Evolutionary conservation across 192 early-diverging fungal genomes (phyloP).

Genomic region (Geranomyces michiganensis): DNA sequence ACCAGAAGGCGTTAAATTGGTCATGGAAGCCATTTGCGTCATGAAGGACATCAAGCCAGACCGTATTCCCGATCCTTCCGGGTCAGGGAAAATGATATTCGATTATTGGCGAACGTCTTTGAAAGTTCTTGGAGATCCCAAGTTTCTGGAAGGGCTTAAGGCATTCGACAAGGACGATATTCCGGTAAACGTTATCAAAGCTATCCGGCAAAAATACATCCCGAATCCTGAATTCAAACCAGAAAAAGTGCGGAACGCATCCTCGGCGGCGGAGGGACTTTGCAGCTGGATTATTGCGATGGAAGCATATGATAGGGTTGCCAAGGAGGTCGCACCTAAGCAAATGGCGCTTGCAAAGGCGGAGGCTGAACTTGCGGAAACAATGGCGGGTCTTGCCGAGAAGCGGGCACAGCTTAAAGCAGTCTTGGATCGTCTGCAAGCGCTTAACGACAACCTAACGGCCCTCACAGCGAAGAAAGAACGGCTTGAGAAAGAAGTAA

Average conservation of each 20-base stretch:
- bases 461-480: constrained; percentile 58
- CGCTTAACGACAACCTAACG: constrained; percentile 57
- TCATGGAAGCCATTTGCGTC: constrained; percentile 68
- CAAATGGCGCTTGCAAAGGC: constrained; percentile 59
- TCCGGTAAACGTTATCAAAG: constrained; percentile 61
- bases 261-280: constrained; percentile 63
- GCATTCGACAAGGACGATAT: constrained; percentile 67
- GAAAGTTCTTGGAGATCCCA: constrained; percentile 61
- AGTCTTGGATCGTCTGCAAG: constrained; percentile 56
- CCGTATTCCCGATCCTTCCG: constrained; percentile 63
- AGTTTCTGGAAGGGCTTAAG: constrained; percentile 57
- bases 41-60: constrained; percentile 71
- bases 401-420: constrained; percentile 57
- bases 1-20: constrained; percentile 63
- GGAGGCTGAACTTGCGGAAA: constrained; percentile 60
- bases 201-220: constrained; percentile 58
- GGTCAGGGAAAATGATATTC: constrained; percentile 64
- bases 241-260: constrained; percentile 67
- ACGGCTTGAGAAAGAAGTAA: constrained; percentile 58
- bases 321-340: constrained; percentile 65
- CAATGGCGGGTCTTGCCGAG: constrained; percentile 59
- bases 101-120: constrained; percentile 68
- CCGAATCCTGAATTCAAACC: constrained; percentile 68
- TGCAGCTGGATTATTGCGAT: constrained; percentile 67
- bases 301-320: constrained; percentile 66